These are phyloP conservation scores for Daedaleopsis nitida DNA, from an alignment of 768 basidiomycete species.

Conservation along the genomic window DNA sequence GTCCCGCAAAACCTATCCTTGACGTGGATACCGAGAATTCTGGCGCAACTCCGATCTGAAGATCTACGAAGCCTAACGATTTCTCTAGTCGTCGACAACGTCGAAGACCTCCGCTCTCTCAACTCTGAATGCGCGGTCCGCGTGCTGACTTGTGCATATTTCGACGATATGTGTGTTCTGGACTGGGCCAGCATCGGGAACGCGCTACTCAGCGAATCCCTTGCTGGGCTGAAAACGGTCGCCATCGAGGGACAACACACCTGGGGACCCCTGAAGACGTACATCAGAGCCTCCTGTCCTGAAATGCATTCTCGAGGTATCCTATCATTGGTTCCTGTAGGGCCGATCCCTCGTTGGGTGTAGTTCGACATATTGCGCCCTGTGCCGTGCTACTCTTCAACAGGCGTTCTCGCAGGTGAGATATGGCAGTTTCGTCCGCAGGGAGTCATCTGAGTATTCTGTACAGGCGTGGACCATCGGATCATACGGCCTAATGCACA, in stretches of 20 bases:
- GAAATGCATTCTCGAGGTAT: constrained; percentile 9
- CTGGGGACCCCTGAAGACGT: background rate
- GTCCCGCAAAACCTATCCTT: constrained; percentile 26
- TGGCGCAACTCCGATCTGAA: constrained; percentile 21
- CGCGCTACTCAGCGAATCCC: background rate
- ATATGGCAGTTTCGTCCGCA: too few species aligned
- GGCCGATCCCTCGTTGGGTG: background rate
- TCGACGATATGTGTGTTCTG: constrained; percentile 23
- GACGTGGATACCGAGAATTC: constrained; percentile 20
- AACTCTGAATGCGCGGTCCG: constrained; percentile 30
- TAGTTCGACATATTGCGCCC: background rate
- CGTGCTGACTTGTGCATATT: constrained; percentile 16
- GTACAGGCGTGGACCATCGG: background rate
- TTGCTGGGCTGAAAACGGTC: constrained; percentile 7
- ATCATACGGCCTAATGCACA: too few species aligned
- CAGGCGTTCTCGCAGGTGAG: background rate
- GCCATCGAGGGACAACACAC: constrained; percentile 21
- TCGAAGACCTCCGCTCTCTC: constrained; percentile 25
- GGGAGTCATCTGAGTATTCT: background rate
- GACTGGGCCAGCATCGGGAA: constrained; percentile 23
- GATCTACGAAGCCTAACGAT: constrained; percentile 22
- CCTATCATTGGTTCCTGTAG: background rate
- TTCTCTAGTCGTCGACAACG: constrained; percentile 23
- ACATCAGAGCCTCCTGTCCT: constrained; percentile 1
- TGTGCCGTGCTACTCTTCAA: too few species aligned